Conservation (phyloP, 1,284 basidiomycete species). For the Serendipita sp. region DNA sequence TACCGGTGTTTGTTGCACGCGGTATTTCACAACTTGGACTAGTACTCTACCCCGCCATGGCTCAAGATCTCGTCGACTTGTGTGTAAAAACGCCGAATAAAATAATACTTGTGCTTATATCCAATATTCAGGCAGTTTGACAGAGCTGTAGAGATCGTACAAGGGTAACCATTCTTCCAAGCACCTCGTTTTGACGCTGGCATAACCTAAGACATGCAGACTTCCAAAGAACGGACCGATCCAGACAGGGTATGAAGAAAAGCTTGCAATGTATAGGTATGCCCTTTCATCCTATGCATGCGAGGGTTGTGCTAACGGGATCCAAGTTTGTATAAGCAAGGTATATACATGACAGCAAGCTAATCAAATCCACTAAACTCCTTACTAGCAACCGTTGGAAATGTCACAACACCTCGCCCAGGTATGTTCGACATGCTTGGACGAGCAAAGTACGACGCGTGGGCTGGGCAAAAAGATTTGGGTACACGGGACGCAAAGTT, state of each 20-base stretch:
- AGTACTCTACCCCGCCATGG: neutral
- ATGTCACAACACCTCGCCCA: constrained; percentile 68
- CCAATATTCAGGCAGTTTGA: constrained; percentile 53
- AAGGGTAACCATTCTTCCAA: constrained; percentile 28
- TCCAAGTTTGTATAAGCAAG: constrained; percentile 78
- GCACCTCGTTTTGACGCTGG: neutral
- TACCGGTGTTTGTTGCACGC: neutral
- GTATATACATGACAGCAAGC: constrained; percentile 28
- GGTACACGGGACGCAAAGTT: constrained; percentile 72
- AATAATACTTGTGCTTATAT: constrained; percentile 10
- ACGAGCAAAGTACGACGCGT: constrained; percentile 93
- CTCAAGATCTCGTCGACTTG: neutral
- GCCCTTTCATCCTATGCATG: constrained; percentile 12
- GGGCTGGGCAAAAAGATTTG: constrained; percentile 81
- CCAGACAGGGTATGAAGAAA: constrained; percentile 94
- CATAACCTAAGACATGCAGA: constrained; percentile 16
- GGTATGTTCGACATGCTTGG: constrained; percentile 87
- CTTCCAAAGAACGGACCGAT: constrained; percentile 91
- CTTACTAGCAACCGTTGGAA: constrained; percentile 69
- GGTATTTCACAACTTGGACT: neutral
- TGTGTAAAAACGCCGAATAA: constrained; percentile 10
- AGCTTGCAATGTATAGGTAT: constrained; percentile 84
- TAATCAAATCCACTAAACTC: constrained; percentile 13
- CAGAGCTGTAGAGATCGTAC: constrained; percentile 88
- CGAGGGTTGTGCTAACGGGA: constrained; percentile 10